phyloP scores from a whole-genome alignment of 1,139 yeast genomes.

The Lodderomyces metapsilosis region DNA sequence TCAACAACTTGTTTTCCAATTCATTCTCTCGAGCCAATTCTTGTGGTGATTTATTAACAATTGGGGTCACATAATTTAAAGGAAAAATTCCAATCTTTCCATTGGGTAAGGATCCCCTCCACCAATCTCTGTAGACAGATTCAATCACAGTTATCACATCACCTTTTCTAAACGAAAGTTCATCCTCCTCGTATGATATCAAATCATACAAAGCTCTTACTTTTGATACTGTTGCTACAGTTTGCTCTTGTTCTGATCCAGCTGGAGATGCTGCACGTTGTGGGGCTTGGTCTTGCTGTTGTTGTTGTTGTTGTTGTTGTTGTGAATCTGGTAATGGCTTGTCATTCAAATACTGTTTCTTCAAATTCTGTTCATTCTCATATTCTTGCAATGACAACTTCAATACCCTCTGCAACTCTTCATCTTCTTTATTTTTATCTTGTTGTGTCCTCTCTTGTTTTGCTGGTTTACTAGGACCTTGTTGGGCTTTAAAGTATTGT shows the following conservation, averaged over 20 bases:
- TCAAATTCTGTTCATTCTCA: constrained; percentile 38
- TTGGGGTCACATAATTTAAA: constrained; percentile 81
- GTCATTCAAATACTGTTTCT: constrained; percentile 26
- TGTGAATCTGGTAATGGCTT: constrained; percentile 31
- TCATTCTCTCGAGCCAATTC: constrained; percentile 33
- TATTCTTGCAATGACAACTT: constrained; percentile 74
- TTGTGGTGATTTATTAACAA: constrained; percentile 62
- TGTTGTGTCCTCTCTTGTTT: constrained; percentile 50
- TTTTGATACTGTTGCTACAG: constrained; percentile 55
- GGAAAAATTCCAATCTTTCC: constrained; percentile 93
- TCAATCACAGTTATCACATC: constrained; percentile 84
- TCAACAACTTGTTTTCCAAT: constrained; percentile 28
- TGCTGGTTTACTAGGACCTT: constrained; percentile 59
- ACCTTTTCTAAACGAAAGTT: constrained; percentile 68
- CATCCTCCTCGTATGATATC: constrained; percentile 67
- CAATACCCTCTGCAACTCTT: constrained; percentile 74
- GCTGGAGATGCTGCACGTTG: constrained; percentile 8
- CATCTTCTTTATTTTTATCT: constrained; percentile 66
- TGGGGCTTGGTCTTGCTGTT: constrained; percentile 5
- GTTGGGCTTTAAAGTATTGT: constrained; percentile 32
- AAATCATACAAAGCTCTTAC: constrained; percentile 88
- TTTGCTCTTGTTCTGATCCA: constrained; percentile 21
- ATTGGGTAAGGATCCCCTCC: constrained; percentile 77
- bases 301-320: constrained; percentile 5
- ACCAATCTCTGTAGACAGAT: constrained; percentile 91